These are phyloP conservation scores for Hyparrhenia diplandra DNA, from an alignment of 176 grass and related monocot species.

Conservation along the genomic window DNA sequence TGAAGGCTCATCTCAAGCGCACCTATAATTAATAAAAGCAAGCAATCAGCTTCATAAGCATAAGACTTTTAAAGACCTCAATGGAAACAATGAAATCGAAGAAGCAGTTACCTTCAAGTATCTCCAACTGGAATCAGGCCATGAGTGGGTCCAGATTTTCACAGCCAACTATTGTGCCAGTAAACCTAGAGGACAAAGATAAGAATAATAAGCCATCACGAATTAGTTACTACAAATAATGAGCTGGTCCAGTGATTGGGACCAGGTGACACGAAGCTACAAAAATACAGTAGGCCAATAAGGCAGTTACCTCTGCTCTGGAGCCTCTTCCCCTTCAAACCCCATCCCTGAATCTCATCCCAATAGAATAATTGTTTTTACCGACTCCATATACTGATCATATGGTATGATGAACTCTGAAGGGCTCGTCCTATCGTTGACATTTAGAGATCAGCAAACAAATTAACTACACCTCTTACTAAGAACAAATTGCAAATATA, in stretches of 20 bases:
- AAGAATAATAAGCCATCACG: background rate
- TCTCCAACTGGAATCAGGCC: conserved; percentile 88
- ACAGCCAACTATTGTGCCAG: conserved; percentile 79
- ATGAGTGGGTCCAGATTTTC: conserved; percentile 76
- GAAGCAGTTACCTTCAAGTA: conserved; percentile 56
- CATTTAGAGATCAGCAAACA: conserved; percentile 15
- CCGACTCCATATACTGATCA: conserved; percentile 75
- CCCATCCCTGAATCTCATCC: conserved; percentile 93
- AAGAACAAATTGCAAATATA: background rate
- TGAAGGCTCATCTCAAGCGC: conserved; percentile 90
- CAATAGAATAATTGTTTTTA: conserved; percentile 71
- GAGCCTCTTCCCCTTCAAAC: conserved; percentile 89
- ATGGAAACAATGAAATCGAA: conserved; percentile 17
- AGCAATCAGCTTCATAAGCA: conserved; percentile 26
- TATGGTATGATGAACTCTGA: conserved; percentile 88
- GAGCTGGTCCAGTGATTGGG: no score
- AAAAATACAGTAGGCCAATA: background rate
- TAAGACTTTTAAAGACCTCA: background rate
- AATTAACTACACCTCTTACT: background rate
- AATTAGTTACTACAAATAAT: background rate
- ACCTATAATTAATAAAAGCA: conserved; percentile 40
- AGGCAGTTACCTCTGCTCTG: conserved; percentile 65
- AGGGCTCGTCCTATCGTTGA: conserved; percentile 65
- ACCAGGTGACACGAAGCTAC: background rate
- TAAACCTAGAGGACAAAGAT: conserved; percentile 52